Evolutionary conservation across 768 basidiomycete species (phyloP).

Genomic region (Mycena rebaudengoi): DNA sequence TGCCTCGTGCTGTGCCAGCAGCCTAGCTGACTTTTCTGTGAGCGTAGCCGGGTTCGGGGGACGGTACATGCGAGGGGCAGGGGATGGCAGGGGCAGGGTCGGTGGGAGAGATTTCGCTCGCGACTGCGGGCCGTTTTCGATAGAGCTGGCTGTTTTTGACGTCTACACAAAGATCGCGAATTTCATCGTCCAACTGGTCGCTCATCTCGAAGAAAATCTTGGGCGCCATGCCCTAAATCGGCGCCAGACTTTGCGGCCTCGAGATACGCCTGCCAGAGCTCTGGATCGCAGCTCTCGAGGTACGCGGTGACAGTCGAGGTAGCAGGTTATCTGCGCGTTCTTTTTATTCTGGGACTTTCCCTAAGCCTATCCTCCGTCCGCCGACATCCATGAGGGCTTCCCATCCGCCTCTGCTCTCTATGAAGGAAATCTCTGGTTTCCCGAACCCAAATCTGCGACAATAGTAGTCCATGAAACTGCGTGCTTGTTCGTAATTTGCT

Average conservation of each 20-base stretch:
- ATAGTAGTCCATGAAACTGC: constrained; percentile 95
- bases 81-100: constrained; percentile 2
- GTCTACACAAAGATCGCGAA: constrained; percentile 75
- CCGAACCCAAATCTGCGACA: constrained; percentile 81
- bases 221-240: constrained; percentile 76
- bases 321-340: constrained; percentile 72
- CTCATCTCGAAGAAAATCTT: constrained; percentile 73
- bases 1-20: constrained; percentile 59
- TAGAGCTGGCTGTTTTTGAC: constrained; percentile 72
- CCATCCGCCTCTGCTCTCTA: constrained; percentile 57
- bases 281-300: constrained; percentile 83
- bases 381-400: constrained; percentile 81
- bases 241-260: constrained; percentile 68
- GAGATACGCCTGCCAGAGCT: constrained; percentile 79
- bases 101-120: constrained; percentile 17
- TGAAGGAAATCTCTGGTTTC: constrained; percentile 73
- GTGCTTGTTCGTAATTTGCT: constrained; percentile 76
- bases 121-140: constrained; percentile 62
- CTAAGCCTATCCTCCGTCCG: constrained; percentile 84
- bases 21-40: constrained; percentile 62
- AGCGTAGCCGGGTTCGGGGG: constrained; percentile 42
- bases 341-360: constrained; percentile 76
- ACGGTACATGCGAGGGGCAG: constrained; percentile 23
- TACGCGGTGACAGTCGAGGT: constrained; percentile 90
- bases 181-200: constrained; percentile 68